Evolutionary conservation across 345 rosid species (phyloP), one percentile per base, ranked within the genome.

Genomic region (Boechera stricta): DNA sequence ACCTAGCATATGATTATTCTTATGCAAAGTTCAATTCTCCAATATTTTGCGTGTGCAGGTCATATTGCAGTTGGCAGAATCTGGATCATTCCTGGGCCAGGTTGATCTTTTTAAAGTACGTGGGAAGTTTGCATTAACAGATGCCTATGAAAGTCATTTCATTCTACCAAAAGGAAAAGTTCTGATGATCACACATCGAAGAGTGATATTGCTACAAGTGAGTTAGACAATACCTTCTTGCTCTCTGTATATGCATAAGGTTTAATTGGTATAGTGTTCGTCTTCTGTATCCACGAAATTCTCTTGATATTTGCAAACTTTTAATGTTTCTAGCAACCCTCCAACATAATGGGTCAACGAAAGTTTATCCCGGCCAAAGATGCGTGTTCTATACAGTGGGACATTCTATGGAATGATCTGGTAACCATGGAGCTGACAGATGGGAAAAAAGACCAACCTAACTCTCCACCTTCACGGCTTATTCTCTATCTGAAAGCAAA

Each of bases 91-190:
- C 84, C 89, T 95, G 24, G 87, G 96, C 74, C 98, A 92, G 87
- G 99, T 93, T 67, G 98, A 96, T 86, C 85, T 95, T 52, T 95
- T 95, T 75, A 96, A 92, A 88, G 91, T 90, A n/a, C 97, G 98
- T 15, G 99, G 96, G 62, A 93, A 95, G 82, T 91, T 95, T 85
- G 99, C 99, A 79, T 81, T 91, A 57, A 82, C 99, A 39, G 99
- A 96, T 82, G 96, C 99, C 66, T 93, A 91, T 67, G 98, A 96
- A 89, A 96, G 88, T 84, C 98, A 96, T 54, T 96, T 87, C 77
- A 62, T 89, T 62, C 92, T 95, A 53, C 97, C 92, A 0, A 90
- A 91, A 81, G 96, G 93, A 71, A 87, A 82, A 80, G 83, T 87
- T 79, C 79, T 87, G 42, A 74, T 87, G 85, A 85, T 91, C 70